Conservation (phyloP, 2,329 filamentous ascomycete species). For the Colletotrichum spinosum region DNA sequence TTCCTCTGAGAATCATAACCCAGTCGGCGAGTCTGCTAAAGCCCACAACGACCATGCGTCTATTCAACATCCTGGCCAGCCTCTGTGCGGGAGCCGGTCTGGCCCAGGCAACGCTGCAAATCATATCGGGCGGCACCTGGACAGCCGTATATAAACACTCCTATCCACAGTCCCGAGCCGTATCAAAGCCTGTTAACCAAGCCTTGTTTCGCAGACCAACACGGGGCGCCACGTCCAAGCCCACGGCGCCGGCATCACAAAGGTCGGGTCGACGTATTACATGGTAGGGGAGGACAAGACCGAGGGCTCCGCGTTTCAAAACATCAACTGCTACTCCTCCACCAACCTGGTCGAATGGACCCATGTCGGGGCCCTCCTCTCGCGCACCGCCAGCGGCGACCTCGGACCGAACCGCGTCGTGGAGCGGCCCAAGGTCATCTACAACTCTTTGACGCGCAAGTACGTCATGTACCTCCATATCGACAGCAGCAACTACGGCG, state of each 20-base stretch:
- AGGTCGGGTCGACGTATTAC: constrained; percentile 70
- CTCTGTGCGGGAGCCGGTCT: constrained; percentile 24
- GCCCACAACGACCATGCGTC: constrained; percentile 16
- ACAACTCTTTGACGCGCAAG: constrained; percentile 69
- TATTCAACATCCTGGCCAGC: constrained; percentile 14
- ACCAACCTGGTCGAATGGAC: constrained; percentile 73
- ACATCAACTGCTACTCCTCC: constrained; percentile 77
- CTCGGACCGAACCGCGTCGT: constrained; percentile 72
- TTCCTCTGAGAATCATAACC: too few species aligned
- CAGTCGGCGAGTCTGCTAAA: too few species aligned
- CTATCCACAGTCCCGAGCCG: background rate
- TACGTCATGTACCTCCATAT: constrained; percentile 79
- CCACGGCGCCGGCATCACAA: constrained; percentile 70
- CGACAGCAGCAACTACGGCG: constrained; percentile 69
- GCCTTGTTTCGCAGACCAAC: constrained; percentile 48
- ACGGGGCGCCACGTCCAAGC: constrained; percentile 71
- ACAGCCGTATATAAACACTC: constrained; percentile 49
- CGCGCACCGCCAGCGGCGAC: constrained; percentile 62
- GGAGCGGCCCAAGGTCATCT: constrained; percentile 76
- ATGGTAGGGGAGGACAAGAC: constrained; percentile 78
- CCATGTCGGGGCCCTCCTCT: constrained; percentile 69
- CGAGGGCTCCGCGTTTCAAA: constrained; percentile 69
- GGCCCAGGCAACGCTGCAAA: constrained; percentile 44
- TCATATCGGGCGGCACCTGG: constrained; percentile 60
- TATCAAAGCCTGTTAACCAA: background rate